A percentile compares a stretch with the other conserved stretches of the same genome.
Conservation (phyloP, 148 eudicot species). For the Camellia sinensis region DNA sequence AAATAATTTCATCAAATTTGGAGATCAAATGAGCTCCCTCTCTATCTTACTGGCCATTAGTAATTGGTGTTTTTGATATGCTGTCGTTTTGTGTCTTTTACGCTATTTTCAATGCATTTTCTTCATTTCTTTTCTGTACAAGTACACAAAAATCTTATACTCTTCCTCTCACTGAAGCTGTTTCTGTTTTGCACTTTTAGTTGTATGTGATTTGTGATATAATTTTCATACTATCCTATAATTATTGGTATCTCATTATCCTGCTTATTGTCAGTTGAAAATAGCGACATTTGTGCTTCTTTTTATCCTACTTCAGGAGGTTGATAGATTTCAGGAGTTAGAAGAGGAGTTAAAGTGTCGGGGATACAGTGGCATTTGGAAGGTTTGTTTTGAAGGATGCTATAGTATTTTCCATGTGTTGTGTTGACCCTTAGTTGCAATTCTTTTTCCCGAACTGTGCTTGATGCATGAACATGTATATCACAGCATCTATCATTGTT, state of each 20-base stretch:
- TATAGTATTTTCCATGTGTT: neutral
- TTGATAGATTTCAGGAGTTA: constrained; percentile 79
- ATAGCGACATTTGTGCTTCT: neutral
- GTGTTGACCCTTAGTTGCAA: neutral
- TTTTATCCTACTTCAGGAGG: constrained; percentile 60
- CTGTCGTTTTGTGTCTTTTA: neutral
- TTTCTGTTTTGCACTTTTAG: neutral
- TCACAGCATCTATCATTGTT: neutral
- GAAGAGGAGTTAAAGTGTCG: constrained; percentile 63
- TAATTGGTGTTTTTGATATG: neutral
- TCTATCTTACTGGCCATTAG: neutral
- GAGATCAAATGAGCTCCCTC: neutral
- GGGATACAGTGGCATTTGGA: constrained; percentile 92
- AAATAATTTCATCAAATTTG: neutral
- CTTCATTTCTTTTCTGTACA: neutral
- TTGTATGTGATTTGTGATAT: neutral
- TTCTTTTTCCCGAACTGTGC: neutral
- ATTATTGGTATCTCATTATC: neutral
- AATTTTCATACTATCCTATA: neutral
- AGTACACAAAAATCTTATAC: neutral
- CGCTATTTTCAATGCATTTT: neutral
- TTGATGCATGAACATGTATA: neutral
- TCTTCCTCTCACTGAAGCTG: neutral
- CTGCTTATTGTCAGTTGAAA: neutral
- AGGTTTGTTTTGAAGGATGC: constrained; percentile 43